Conservation (phyloP, 257 asterid genomes). For the Linaria vulgaris region DNA sequence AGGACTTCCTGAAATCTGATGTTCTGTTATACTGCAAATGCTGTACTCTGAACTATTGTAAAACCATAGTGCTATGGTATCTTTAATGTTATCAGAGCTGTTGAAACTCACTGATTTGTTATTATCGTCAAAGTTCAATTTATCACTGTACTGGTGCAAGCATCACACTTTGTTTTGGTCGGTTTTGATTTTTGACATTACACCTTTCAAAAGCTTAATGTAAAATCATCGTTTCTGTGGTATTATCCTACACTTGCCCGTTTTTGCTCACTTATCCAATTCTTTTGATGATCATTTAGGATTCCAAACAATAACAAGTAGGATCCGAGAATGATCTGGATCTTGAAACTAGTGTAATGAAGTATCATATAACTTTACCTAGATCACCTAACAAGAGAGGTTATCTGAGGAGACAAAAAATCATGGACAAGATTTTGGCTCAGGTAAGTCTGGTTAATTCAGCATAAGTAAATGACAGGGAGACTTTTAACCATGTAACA, state of each 20-base stretch:
- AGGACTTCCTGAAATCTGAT: neutral
- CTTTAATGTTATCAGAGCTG: neutral
- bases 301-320: neutral
- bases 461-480: no score
- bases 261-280: neutral
- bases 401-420: no score
- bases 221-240: no score
- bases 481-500: no score
- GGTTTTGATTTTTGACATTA: neutral
- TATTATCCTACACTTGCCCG: neutral
- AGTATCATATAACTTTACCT: neutral
- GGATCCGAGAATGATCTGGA: neutral
- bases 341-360: neutral
- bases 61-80: neutral
- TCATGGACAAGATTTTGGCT: no score
- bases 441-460: no score
- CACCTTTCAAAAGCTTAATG: no score
- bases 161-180: neutral
- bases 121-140: neutral
- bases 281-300: neutral
- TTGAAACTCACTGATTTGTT: constrained; percentile 17
- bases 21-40: neutral
- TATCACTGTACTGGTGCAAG: constrained; percentile 6
- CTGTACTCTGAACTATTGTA: neutral
- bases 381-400: neutral